Base-by-base conservation (phyloP, 495 filamentous ascomycete genomes). In the Xylaria longipes region DNA sequence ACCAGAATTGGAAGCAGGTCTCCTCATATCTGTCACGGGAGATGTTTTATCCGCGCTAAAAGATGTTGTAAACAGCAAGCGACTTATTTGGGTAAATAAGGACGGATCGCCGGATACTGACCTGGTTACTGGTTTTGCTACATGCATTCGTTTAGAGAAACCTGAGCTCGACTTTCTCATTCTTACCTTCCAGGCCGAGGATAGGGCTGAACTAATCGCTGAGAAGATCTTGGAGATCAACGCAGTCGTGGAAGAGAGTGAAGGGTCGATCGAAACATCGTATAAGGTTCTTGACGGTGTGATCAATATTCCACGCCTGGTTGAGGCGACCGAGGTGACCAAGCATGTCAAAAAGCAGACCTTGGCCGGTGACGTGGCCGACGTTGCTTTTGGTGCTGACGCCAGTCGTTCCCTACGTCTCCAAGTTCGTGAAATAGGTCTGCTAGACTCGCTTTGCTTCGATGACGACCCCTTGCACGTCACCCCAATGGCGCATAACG, bases 301-400 rank as follows among this genome's bases (percentile, higher is more conserved):
- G 20, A 17, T 61, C 20, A 37, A 15, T 12, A 39, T 60, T 33
- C 56, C 31, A 60, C 17, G 31, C 15, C 15, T 35, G 0, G 33
- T 61, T 37, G 33, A 61, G 57, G 57, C 33, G 33, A 61, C 57
- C n/a, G 15, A n/a, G 9, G 57, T 39, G 20, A 61, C 33, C 20
- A 61, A 39, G 15, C 33, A 61, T 61, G 33, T 61, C 57, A 39
- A 61, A 37, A 39, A 61, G 57, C 57, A 61, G 15, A 39, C 57
- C 17, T 39, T 37, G 20, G 33, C 31, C 37, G 22, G 31, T 31
- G 56, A 17, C 56, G 31, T 60, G 22, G 50, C 50, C 25, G 50
- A 56, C 22, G 50, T 56, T 4, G 25, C 50, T 56, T 56, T 57
- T 33, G 54, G 54, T 20, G 54, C 54, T 2, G 57, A 39, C 33